Evolutionary conservation across 495 filamentous ascomycete genomes (phyloP).

Genomic region (Lasiosphaeris hirsuta): DNA sequence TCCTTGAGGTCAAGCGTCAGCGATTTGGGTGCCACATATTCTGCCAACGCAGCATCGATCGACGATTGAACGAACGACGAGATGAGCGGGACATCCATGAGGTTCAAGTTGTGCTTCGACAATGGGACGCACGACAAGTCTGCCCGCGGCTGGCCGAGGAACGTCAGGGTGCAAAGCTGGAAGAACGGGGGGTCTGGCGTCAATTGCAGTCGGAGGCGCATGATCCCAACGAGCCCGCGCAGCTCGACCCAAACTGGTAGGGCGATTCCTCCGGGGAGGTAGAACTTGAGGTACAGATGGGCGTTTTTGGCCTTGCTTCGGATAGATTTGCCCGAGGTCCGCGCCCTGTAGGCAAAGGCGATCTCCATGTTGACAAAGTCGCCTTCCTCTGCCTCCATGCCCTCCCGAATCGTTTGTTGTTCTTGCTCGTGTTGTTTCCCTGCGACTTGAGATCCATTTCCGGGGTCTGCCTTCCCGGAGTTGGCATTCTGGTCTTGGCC

Average conservation of each 20-base stretch:
- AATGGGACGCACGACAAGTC: constrained; percentile 65
- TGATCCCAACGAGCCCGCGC: constrained; percentile 59
- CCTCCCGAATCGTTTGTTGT: constrained; percentile 51
- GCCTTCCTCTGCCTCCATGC: constrained; percentile 70
- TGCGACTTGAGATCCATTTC: constrained; percentile 32
- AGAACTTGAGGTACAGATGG: constrained; percentile 67
- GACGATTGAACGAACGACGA: constrained; percentile 70
- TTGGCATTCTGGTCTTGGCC: constrained; percentile 25
- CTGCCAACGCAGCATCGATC: constrained; percentile 64
- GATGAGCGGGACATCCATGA: constrained; percentile 69
- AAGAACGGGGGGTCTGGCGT: constrained; percentile 72
- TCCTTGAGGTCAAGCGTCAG: constrained; percentile 68
- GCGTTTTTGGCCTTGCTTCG: constrained; percentile 63
- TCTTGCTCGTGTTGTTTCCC: constrained; percentile 38
- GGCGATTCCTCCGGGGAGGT: constrained; percentile 55
- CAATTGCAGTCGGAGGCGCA: constrained; percentile 63
- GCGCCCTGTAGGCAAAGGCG: constrained; percentile 63
- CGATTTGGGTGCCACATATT: constrained; percentile 72
- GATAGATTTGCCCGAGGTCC: constrained; percentile 52
- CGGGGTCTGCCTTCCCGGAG: constrained; percentile 14
- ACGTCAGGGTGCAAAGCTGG: constrained; percentile 63
- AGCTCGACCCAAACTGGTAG: constrained; percentile 72
- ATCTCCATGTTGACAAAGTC: constrained; percentile 71
- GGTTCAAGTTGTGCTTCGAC: constrained; percentile 60
- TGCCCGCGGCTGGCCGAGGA: constrained; percentile 75